phyloP scores from a whole-genome alignment of 1,139 yeast species.

The Lodderomyces theae region DNA sequence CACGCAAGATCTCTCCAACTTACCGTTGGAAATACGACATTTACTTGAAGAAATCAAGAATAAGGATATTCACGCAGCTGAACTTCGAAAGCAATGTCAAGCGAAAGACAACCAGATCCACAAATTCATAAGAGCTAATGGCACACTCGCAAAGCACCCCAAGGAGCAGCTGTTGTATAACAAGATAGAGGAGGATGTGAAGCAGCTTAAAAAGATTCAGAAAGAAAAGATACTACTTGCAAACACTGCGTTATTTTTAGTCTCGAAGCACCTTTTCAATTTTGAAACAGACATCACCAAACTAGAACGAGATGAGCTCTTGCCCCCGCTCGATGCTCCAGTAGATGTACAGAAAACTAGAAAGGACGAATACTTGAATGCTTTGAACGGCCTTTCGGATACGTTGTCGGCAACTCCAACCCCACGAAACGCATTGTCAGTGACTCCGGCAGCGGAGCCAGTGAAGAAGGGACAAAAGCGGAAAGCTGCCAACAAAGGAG shows the following conservation, averaged over 20 bases:
- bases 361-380: constrained; percentile 15
- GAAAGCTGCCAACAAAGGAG: constrained; percentile 18
- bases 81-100: constrained; percentile 63
- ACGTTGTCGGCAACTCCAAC: constrained; percentile 31
- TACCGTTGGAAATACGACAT: constrained; percentile 87
- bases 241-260: constrained; percentile 74
- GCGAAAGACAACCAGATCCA: constrained; percentile 77
- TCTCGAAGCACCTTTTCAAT: constrained; percentile 69
- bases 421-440: constrained; percentile 25
- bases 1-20: constrained; percentile 62
- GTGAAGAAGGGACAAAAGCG: constrained; percentile 27
- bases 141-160: constrained; percentile 78
- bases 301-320: constrained; percentile 74
- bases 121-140: constrained; percentile 79
- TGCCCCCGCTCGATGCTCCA: constrained; percentile 52
- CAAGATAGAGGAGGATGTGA: constrained; percentile 70
- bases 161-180: constrained; percentile 69
- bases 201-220: constrained; percentile 59
- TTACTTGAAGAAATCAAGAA: constrained; percentile 74
- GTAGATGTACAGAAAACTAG: constrained; percentile 18
- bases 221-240: constrained; percentile 77
- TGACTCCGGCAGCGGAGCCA: constrained; percentile 21
- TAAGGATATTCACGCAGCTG: constrained; percentile 66
- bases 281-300: constrained; percentile 75
- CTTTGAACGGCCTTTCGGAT: constrained; percentile 21